Evolutionary conservation across 2,329 filamentous ascomycete genomes (phyloP), one percentile per base, ranked within the genome.

Genomic region (Capronia coronata): DNA sequence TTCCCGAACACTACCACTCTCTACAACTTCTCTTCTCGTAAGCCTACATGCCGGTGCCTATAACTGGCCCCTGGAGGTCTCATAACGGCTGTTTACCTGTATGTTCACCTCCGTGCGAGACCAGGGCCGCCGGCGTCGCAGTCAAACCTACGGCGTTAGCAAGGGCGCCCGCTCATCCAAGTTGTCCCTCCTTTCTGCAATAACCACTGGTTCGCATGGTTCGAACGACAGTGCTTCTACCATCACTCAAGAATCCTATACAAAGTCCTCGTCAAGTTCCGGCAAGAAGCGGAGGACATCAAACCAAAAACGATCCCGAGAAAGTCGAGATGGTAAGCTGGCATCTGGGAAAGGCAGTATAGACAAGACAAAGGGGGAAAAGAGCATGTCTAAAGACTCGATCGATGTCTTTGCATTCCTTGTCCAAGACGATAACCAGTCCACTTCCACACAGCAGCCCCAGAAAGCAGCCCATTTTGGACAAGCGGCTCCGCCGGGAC

Each of bases 211-310:
- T 8, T 58, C 58, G 23, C 54, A 55, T 49, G 58, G 58, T 18
- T 61, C 59, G 9, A 56, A 56, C 30, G 59, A 57, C 11, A 59
- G 57, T 38, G 47, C 52, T 11, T 49, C 45, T 22, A 60, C 58
- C 16, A 47, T 58, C 30, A 60, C 59, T 29, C 59, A 55, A 40
- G 58, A 60, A 27, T 59, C 59, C 16, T 57, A 58, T 41, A 52
- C 50, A 18, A 59, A 50, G 32, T 52, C 54, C 25, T 37, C 54
- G n/a, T 46, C 53, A 3, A 19, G 34, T 18, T 39, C 54, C 11
- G 37, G 39, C 22, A 53, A 46, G 37, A 49, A 32, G 19, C 47
- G 44, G 23, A 50, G 41, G 44, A 40, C 49, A 14, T 54, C 55
- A 23, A 51, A 44, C 19, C 16, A n/a, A 5, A 55, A 52, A 25